These are phyloP conservation scores for Glebionis coronaria DNA, from an alignment of 129 eudicot genomes.

Conservation along the genomic window DNA sequence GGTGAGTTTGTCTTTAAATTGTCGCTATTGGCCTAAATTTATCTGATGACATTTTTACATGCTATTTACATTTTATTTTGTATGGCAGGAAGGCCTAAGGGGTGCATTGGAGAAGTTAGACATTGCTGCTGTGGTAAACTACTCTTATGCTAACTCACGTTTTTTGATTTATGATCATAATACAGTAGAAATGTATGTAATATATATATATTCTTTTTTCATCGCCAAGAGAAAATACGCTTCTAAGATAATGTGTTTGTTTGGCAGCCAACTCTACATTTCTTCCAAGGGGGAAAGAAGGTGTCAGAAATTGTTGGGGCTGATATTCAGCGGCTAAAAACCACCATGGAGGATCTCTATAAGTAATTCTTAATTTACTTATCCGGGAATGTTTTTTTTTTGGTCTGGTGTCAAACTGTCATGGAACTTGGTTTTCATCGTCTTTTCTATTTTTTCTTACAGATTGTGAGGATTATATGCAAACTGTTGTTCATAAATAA, in stretches of 20 bases:
- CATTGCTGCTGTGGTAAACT: constrained; percentile 70
- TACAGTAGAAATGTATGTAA: neutral
- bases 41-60: constrained; percentile 1
- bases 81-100: constrained; percentile 57
- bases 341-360: constrained; percentile 68
- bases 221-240: neutral
- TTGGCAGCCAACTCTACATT: constrained; percentile 82
- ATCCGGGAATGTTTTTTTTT: neutral
- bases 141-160: neutral
- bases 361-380: constrained; percentile 29
- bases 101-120: constrained; percentile 47
- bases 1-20: neutral
- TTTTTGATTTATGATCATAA: constrained; percentile 3
- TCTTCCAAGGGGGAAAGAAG: constrained; percentile 72
- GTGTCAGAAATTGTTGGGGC: constrained; percentile 76
- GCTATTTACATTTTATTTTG: neutral
- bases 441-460: neutral
- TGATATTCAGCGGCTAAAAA: constrained; percentile 53
- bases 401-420: neutral
- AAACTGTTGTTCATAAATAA: neutral
- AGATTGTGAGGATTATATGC: neutral
- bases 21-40: neutral
- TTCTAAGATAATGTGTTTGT: constrained; percentile 11
- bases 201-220: neutral
- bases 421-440: neutral